Conservation (phyloP, 768 basidiomycete species). For the Flagelloscypha sp. region DNA sequence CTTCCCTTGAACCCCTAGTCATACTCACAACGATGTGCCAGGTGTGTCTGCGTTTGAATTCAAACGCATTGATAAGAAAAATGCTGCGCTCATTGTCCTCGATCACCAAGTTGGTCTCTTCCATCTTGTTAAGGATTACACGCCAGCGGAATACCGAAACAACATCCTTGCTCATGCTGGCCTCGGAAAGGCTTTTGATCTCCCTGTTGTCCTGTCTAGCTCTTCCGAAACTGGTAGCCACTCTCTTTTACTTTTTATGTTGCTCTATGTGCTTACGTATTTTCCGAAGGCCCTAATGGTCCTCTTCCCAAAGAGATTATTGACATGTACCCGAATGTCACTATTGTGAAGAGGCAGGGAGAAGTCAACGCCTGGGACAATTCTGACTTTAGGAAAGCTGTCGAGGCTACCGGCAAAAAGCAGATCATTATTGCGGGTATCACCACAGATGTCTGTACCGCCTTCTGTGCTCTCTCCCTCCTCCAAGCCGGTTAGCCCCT, state of each 20-base stretch:
- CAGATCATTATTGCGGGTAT: constrained; percentile 45
- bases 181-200: constrained; percentile 34
- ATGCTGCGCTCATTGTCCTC: constrained; percentile 35
- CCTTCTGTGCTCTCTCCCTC: constrained; percentile 41
- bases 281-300: constrained; percentile 35
- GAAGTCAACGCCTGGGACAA: constrained; percentile 50
- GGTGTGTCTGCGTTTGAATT: constrained; percentile 16
- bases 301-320: constrained; percentile 37
- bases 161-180: constrained; percentile 41
- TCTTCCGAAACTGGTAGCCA: constrained; percentile 33
- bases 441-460: constrained; percentile 42
- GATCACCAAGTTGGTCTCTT: constrained; percentile 44
- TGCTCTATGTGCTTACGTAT: not conserved
- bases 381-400: constrained; percentile 35
- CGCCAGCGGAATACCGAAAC: constrained; percentile 30
- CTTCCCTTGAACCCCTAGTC: too few species aligned
- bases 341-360: constrained; percentile 37
- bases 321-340: constrained; percentile 36
- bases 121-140: constrained; percentile 34
- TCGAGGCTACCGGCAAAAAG: constrained; percentile 39
- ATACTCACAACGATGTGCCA: too few species aligned
- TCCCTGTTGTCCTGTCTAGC: constrained; percentile 39
- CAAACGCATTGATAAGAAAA: constrained; percentile 35
- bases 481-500: too few species aligned
- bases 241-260: not conserved